These are phyloP conservation scores for Aspergillus heteromorphus DNA, from an alignment of 495 filamentous ascomycete genomes.

Conservation along the genomic window DNA sequence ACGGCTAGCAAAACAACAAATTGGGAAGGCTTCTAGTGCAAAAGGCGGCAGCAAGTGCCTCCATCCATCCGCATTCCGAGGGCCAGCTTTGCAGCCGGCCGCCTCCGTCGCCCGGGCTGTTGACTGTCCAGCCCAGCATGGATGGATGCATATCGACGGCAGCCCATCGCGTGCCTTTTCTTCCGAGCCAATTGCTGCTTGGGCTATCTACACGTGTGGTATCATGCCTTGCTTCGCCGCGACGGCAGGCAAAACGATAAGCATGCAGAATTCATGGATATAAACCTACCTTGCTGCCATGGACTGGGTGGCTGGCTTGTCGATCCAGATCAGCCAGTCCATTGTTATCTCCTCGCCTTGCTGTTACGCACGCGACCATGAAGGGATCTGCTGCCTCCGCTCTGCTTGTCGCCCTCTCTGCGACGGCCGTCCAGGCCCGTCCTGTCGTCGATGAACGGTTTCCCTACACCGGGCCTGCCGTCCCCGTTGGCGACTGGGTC, in stretches of 20 bases:
- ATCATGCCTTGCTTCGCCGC: not conserved
- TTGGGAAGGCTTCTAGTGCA: too few relatives aligned
- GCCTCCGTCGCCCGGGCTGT: too few relatives aligned
- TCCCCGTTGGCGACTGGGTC: slow-evolving; percentile 49
- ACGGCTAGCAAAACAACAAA: not conserved
- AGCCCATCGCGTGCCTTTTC: too few relatives aligned
- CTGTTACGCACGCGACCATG: not conserved
- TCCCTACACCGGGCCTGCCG: slow-evolving; percentile 43
- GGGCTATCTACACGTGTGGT: not conserved
- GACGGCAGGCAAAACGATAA: not conserved
- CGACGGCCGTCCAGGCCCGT: slow-evolving; percentile 19
- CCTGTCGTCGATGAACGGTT: slow-evolving; percentile 33
- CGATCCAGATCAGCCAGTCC: not conserved
- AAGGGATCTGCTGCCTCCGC: slow-evolving; percentile 16
- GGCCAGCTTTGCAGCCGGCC: too few relatives aligned
- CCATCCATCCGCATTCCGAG: too few relatives aligned
- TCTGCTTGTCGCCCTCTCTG: slow-evolving; percentile 15
- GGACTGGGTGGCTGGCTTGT: not conserved
- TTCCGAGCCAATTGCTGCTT: not conserved
- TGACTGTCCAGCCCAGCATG: too few relatives aligned
- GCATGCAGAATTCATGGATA: not conserved
- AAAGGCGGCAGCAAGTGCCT: too few relatives aligned
- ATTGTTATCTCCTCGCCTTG: not conserved
- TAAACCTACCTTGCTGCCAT: not conserved
- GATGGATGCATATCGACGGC: too few relatives aligned